phyloP scores from a whole-genome alignment of 129 eudicot genomes.

The Cynara cardunculus region DNA sequence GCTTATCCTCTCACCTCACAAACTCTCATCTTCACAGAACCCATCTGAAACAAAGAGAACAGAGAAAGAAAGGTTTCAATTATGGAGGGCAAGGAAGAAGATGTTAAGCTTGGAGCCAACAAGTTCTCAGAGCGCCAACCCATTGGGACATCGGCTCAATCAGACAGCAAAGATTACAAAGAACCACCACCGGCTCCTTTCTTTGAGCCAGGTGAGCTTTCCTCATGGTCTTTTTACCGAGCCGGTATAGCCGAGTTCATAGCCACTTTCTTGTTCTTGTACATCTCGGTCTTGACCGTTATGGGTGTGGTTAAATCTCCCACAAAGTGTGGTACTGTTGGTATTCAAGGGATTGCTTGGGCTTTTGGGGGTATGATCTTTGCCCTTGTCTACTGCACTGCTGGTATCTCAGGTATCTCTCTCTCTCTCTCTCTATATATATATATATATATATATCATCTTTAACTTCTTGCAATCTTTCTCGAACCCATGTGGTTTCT shows the following conservation, averaged over 20 bases:
- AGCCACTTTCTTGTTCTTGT: slow-evolving; percentile 82
- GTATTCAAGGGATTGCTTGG: slow-evolving; percentile 94
- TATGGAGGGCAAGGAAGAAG: slow-evolving; percentile 86
- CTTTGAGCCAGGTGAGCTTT: slow-evolving; percentile 78
- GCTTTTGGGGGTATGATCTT: slow-evolving; percentile 96
- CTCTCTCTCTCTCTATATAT: no score
- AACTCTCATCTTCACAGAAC: not conserved
- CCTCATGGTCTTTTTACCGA: slow-evolving; percentile 83
- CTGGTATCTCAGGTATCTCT: slow-evolving; percentile 92
- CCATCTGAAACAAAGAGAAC: not conserved
- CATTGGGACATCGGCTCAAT: slow-evolving; percentile 72
- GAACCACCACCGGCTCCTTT: slow-evolving; percentile 86
- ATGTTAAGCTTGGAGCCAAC: slow-evolving; percentile 82
- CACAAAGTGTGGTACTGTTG: slow-evolving; percentile 75
- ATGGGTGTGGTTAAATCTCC: slow-evolving; percentile 57
- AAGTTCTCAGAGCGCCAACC: slow-evolving; percentile 72
- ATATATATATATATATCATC: no score
- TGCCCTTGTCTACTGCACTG: slow-evolving; percentile 89
- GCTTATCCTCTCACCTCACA: slow-evolving; percentile 23
- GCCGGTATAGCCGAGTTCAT: slow-evolving; percentile 92
- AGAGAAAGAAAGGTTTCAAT: slow-evolving; percentile 4
- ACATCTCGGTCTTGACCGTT: slow-evolving; percentile 69
- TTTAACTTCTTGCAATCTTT: not conserved
- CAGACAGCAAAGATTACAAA: slow-evolving; percentile 64
- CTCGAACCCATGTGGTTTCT: not conserved